Evolutionary conservation across 768 basidiomycete genomes (phyloP).

Genomic region (Nidularia sp.): DNA sequence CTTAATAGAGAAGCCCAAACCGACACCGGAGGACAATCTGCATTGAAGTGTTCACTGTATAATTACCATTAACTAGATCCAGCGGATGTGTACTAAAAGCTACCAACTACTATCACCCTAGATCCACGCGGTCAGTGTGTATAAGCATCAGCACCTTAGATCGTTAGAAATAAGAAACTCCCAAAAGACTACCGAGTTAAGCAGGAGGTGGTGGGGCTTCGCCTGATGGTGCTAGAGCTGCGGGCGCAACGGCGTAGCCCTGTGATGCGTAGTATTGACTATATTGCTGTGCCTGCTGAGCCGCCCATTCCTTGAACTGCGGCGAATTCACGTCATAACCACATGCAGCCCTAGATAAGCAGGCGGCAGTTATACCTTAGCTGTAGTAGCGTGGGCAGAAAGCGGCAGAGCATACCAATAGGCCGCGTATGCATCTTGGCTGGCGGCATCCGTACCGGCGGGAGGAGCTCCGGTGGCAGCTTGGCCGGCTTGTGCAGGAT

Average conservation of each 20-base stretch:
- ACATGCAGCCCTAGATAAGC: slow-evolving; percentile 56
- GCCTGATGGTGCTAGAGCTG: background rate
- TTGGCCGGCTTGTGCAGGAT: slow-evolving; percentile 1
- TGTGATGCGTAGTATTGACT: slow-evolving; percentile 58
- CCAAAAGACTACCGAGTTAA: too few relatives aligned
- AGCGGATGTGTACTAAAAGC: too few relatives aligned
- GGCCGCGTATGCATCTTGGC: slow-evolving; percentile 40
- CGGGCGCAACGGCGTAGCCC: background rate
- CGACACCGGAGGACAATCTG: too few relatives aligned
- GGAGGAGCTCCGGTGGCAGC: slow-evolving; percentile 3
- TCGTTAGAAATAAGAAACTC: too few relatives aligned
- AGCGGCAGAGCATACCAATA: slow-evolving; percentile 40
- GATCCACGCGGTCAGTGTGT: too few relatives aligned
- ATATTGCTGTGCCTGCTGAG: slow-evolving; percentile 61
- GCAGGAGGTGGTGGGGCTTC: background rate
- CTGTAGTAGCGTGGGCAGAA: background rate
- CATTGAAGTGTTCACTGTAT: too few relatives aligned
- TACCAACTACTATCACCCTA: too few relatives aligned
- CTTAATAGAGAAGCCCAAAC: too few relatives aligned
- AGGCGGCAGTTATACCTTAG: background rate
- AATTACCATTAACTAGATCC: too few relatives aligned
- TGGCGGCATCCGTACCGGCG: slow-evolving; percentile 2
- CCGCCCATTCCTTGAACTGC: slow-evolving; percentile 72
- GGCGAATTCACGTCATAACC: slow-evolving; percentile 76
- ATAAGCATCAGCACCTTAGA: too few relatives aligned